Conservation (phyloP, 139 green algal species). For the Astrephomene gubernaculifera region DNA sequence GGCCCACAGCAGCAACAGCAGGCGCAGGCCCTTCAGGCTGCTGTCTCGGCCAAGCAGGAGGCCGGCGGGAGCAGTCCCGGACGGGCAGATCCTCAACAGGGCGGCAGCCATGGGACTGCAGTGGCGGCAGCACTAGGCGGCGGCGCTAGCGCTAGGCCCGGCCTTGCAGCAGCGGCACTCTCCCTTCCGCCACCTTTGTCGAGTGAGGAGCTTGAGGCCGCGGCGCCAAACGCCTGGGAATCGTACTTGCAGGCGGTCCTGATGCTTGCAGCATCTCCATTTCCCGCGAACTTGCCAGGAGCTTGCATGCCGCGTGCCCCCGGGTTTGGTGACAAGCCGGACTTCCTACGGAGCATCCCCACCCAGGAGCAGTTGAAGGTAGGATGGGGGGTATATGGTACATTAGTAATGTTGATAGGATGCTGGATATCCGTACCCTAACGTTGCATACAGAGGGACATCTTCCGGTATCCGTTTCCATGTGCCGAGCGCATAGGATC, state of each 20-base stretch:
- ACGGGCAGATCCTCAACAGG: constrained; percentile 1
- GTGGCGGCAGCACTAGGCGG: neutral
- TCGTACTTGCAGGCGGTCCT: neutral
- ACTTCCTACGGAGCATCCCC: neutral
- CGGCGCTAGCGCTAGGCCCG: neutral
- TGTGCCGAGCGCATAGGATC: neutral
- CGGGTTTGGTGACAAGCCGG: constrained; percentile 2
- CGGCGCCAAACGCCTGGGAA: neutral
- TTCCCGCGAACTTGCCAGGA: no score
- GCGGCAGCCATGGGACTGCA: neutral
- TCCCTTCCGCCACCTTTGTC: neutral
- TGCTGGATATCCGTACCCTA: neutral
- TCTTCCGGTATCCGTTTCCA: neutral
- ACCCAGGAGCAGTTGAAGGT: neutral
- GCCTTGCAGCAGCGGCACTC: neutral
- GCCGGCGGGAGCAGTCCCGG: neutral
- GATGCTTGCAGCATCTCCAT: neutral
- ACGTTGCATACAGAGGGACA: neutral
- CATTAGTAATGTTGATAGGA: neutral
- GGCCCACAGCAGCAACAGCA: no score
- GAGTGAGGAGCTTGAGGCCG: neutral
- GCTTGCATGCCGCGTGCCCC: neutral
- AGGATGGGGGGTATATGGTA: neutral
- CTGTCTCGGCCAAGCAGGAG: neutral
- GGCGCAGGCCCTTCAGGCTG: neutral